Conservation (phyloP, 1,284 basidiomycete species). For the Porogramme epimiltina region DNA sequence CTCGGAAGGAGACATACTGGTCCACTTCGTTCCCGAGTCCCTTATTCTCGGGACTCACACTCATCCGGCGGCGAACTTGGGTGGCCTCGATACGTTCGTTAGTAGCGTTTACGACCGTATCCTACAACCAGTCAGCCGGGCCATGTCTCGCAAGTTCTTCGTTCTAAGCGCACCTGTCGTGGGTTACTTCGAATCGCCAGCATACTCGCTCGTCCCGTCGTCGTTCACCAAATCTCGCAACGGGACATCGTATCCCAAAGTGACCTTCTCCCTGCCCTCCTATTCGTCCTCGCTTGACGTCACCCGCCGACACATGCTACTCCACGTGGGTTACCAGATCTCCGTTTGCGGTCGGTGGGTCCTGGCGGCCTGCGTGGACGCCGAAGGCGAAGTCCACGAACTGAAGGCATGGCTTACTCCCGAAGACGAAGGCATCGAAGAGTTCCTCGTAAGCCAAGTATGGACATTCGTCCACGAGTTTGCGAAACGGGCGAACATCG, state of each 20-base stretch:
- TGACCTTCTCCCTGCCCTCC: conserved; percentile 46
- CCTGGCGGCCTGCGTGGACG: conserved; percentile 72
- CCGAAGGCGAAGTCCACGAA: conserved; percentile 73
- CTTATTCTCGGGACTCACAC: conserved; percentile 46
- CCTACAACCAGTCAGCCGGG: conserved; percentile 57
- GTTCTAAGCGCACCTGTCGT: conserved; percentile 39
- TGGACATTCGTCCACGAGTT: conserved; percentile 69
- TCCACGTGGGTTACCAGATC: conserved; percentile 76
- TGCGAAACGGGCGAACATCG: conserved; percentile 64
- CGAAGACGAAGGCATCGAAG: conserved; percentile 39
- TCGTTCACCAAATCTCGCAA: conserved; percentile 32
- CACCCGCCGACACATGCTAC: conserved; percentile 64
- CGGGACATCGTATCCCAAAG: conserved; percentile 17
- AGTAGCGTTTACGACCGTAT: conserved; percentile 73
- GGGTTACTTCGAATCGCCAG: conserved; percentile 61
- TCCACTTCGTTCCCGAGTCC: conserved; percentile 73
- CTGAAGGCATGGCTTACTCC: conserved; percentile 65
- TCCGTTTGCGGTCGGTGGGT: conserved; percentile 74
- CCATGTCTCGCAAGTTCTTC: conserved; percentile 54
- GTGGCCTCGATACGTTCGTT: conserved; percentile 50
- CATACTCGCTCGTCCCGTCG: conserved; percentile 62
- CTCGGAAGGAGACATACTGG: conserved; percentile 47
- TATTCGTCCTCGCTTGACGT: conserved; percentile 61
- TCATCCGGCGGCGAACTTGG: conserved; percentile 39
- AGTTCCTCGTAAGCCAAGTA: conserved; percentile 52